Evolutionary conservation across 495 filamentous ascomycete genomes (phyloP).

Genomic region (Penicillium manginii): DNA sequence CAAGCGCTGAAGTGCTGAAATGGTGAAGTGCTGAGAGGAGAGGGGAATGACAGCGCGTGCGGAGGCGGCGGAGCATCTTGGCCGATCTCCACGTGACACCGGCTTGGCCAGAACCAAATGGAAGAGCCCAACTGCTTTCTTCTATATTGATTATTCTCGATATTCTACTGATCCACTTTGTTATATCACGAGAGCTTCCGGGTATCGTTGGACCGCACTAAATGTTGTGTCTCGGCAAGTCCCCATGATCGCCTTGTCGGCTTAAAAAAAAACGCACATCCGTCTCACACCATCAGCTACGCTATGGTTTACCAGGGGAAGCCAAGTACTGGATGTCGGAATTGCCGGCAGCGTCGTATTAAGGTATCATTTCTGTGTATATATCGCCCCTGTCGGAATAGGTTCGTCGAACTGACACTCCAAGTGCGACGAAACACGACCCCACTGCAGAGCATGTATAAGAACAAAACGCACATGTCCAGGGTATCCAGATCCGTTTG

Average conservation of each 20-base stretch:
- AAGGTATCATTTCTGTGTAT: slow-evolving; percentile 39
- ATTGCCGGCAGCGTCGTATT: slow-evolving; percentile 66
- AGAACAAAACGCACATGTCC: slow-evolving; percentile 55
- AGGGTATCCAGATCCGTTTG: slow-evolving; percentile 70
- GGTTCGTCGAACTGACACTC: slow-evolving; percentile 6
- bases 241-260: slow-evolving; percentile 1
- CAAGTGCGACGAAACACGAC: slow-evolving; percentile 56
- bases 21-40: background rate
- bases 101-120: background rate
- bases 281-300: background rate
- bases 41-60: slow-evolving; percentile 11
- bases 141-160: background rate
- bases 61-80: slow-evolving; percentile 9
- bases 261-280: background rate
- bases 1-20: background rate
- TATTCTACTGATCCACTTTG: background rate
- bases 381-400: background rate
- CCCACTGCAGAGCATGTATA: slow-evolving; percentile 52
- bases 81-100: slow-evolving; percentile 12
- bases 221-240: background rate
- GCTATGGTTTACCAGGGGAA: slow-evolving; percentile 75
- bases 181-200: background rate
- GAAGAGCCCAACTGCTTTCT: background rate
- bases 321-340: slow-evolving; percentile 69
- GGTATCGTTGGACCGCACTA: background rate